Percentiles rank a stretch among this genome's conserved stretches.
Evolutionary conservation across 352 stramenopile species (phyloP).

Genomic region (Aphanomyces invadans): DNA sequence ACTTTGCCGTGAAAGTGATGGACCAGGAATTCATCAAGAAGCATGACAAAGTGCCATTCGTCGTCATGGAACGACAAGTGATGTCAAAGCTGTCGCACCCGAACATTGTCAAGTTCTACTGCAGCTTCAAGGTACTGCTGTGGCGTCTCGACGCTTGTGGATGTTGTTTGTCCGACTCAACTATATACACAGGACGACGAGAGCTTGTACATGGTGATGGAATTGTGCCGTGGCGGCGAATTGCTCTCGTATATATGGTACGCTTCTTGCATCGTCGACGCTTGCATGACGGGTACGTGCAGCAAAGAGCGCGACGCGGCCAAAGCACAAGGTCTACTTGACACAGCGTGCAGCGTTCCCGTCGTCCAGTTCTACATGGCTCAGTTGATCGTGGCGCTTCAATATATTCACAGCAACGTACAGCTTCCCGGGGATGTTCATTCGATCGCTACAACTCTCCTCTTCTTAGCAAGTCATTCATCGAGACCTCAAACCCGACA

Average conservation of each 20-base stretch:
- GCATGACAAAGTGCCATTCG: conserved; percentile 88
- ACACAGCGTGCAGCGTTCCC: conserved; percentile 63
- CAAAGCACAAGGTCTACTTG: conserved; percentile 40
- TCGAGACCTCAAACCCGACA: conserved; percentile 91
- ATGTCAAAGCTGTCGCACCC: conserved; percentile 85
- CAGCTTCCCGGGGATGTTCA: conserved; percentile 7
- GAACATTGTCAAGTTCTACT: conserved; percentile 85
- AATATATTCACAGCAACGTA: conserved; percentile 90
- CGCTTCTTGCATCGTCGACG: background rate
- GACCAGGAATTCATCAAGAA: conserved; percentile 87
- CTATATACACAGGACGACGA: conserved; percentile 47
- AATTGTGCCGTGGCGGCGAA: conserved; percentile 79
- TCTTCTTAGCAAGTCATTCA: conserved; percentile 84
- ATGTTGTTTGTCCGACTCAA: background rate
- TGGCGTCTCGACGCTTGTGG: no score
- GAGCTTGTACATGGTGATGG: conserved; percentile 89
- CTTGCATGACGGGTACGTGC: background rate
- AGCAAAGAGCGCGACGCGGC: conserved; percentile 76
- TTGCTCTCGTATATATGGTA: conserved; percentile 83
- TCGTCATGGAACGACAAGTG: conserved; percentile 88
- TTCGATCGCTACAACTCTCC: background rate
- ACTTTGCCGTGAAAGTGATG: conserved; percentile 90
- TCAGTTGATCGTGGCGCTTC: conserved; percentile 89
- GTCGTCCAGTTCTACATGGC: conserved; percentile 91
- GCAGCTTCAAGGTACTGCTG: conserved; percentile 71